Base-by-base conservation (phyloP, 805 yeast genomes). In the Vanderwaltozyma tropicalis region DNA sequence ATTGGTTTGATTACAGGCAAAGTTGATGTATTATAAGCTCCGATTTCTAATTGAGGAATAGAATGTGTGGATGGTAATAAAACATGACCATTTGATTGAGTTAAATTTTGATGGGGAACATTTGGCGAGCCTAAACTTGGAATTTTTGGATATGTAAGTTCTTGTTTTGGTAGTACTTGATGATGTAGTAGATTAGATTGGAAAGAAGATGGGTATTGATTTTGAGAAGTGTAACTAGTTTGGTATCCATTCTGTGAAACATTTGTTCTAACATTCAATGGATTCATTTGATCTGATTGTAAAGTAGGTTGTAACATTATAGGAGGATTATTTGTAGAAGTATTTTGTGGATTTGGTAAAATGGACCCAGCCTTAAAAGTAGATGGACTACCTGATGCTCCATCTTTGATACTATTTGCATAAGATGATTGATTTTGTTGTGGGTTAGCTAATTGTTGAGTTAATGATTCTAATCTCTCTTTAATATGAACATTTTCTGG, bases 401-500 rank as follows among this genome's bases (percentile, higher is more conserved):
- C 32, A 31, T 5, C 8, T 20, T 20, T 31, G n/a, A 4, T 20
- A n/a, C 16, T 33, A 38, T 26, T 28, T 41, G 30, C 24, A 41
- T 31, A 20, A 44, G 15, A 34, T 44, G 14, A 37, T 46, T 34
- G 44, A 22, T 31, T 37, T 13, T 19, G 43, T 31, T 51, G 36
- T 30, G 52, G 67, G 35, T 63, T 66, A 35, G 62, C 66, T 30
- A 57, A 41, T 34, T 60, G 63, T 55, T 77, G 75, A 39, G 78
- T 74, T 54, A 89, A 69, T 50, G 87, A 94, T 47, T 86, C 92
- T 49, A 89, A 72, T 49, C 97, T 76, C 32, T 88, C 88, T 65
- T 86, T 87, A 53, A 92, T 89, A 61, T 88, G 96, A 35, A 89
- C 86, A 57, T 92, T 89, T 46, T 76, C 81, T 31, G 97, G 96